Evolutionary conservation across 139 green algal genomes (phyloP).

Genomic region (Chlorella vulgaris): DNA sequence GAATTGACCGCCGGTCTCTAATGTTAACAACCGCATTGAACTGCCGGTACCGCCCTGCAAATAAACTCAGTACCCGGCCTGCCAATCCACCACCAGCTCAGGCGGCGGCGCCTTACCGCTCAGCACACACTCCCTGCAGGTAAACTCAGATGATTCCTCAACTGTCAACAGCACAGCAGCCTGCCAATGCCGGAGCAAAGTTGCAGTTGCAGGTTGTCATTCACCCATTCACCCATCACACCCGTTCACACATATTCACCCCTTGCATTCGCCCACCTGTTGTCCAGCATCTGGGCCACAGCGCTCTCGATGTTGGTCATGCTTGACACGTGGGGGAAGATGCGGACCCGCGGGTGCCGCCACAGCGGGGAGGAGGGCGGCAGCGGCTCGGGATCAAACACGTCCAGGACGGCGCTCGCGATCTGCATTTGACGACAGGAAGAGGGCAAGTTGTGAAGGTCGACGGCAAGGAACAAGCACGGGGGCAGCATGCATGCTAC

Average conservation of each 20-base stretch:
- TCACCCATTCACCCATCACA: background rate
- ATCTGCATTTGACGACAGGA: constrained; percentile 11
- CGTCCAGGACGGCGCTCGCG: constrained; percentile 56
- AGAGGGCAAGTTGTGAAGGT: background rate
- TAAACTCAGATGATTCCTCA: background rate
- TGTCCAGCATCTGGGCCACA: constrained; percentile 40
- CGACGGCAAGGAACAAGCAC: too few relatives aligned
- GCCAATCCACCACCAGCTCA: constrained; percentile 38
- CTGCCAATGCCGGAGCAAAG: background rate
- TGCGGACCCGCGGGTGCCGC: constrained; percentile 54
- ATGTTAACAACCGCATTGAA: too few relatives aligned
- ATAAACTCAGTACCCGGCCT: constrained; percentile 37
- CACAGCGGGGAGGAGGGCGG: constrained; percentile 57
- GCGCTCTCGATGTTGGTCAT: constrained; percentile 56
- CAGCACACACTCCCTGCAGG: constrained; percentile 36
- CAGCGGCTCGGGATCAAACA: constrained; percentile 64
- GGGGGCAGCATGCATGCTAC: too few relatives aligned
- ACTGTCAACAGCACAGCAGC: background rate
- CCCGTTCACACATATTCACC: background rate
- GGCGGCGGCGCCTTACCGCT: background rate
- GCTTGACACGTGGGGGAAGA: constrained; percentile 69
- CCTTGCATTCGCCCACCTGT: background rate
- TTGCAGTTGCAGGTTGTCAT: background rate
- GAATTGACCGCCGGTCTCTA: too few relatives aligned
- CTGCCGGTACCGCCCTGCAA: too few relatives aligned